These are phyloP conservation scores for Globisporangium cystogenes DNA, from an alignment of 352 stramenopile species.

Conservation along the genomic window DNA sequence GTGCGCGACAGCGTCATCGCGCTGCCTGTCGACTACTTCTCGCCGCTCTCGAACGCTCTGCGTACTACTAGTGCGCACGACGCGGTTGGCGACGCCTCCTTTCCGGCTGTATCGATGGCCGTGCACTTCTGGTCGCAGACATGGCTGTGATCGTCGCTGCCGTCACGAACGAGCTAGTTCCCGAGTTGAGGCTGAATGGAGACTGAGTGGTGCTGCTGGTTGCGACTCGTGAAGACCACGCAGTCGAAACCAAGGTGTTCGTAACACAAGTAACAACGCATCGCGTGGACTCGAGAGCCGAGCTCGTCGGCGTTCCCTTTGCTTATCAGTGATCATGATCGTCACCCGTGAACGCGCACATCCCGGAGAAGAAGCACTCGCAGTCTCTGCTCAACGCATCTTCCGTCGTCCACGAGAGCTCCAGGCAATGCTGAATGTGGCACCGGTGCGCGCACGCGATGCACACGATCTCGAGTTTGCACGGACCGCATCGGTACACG, in stretches of 20 bases:
- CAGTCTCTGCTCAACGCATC: constrained; percentile 38
- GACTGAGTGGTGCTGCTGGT: no score
- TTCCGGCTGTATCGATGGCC: constrained; percentile 15
- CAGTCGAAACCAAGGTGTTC: no score
- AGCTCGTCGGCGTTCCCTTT: not conserved
- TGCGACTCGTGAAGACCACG: no score
- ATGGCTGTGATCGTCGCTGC: constrained; percentile 16
- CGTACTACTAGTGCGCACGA: not conserved
- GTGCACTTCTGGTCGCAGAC: constrained; percentile 45
- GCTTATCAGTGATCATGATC: not conserved
- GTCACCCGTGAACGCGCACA: constrained; percentile 22
- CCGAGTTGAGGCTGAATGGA: no score
- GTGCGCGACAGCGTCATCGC: constrained; percentile 19
- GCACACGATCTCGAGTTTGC: constrained; percentile 43
- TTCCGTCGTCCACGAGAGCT: constrained; percentile 50
- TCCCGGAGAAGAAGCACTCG: constrained; percentile 28
- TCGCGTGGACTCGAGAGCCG: no score
- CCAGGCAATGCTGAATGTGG: constrained; percentile 52
- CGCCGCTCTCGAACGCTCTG: constrained; percentile 31
- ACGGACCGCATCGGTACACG: constrained; percentile 53
- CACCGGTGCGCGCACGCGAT: constrained; percentile 66
- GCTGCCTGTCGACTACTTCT: constrained; percentile 28
- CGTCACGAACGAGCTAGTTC: no score
- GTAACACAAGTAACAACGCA: no score
- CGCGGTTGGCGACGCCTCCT: not conserved